Evolutionary conservation across 306 rosid genomes (phyloP), one percentile per base, ranked within the genome.

Genomic region (Ochetophila trinervis): DNA sequence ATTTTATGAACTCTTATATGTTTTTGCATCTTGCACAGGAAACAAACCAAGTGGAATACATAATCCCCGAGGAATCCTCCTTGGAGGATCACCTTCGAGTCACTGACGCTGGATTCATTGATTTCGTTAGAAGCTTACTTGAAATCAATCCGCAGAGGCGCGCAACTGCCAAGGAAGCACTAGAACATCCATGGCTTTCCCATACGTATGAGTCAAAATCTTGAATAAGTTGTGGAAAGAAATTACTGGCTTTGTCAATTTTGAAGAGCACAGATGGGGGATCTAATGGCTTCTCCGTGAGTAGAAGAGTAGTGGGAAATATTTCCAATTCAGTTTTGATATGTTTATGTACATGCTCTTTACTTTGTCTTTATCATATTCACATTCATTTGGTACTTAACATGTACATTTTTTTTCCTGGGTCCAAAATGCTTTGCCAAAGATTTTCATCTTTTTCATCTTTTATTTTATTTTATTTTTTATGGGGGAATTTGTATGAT

Each of bases 141-240:
- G 71, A 75, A 63, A 74, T 88, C 74, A 83, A 94, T 76, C 99
- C 99, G 0, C 63, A 83, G 74, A 80, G 84, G 67, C 91, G 99
- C 45, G 95, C 88, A 14, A 83, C 86, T 0, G 96, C 97, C 6
- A 74, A 64, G 21, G 90, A 84, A 22, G 99, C 99, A 10, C 83
- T 94, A 5, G 83, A 74, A 68, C 99, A 94, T 69, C 99, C 99
- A 34, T 94, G 99, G 99, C 92, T 94, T 74, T 93, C 91, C 64
- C 64, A 79, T 71, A 77, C 64, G 4, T 89, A 87, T 23, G 73
- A 78, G 62, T 67, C 80, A 58, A 60, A 56, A 57, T 72, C 82
- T 37, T 59, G 35, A 71, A 67, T 57, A 53, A 68, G 54, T 40
- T 67, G 27, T 67, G 74, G 16, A 17, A 68, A 65, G 61, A n/a